These are phyloP conservation scores for Aspergillus ustus DNA, from an alignment of 2,329 filamentous ascomycete species.

Conservation along the genomic window DNA sequence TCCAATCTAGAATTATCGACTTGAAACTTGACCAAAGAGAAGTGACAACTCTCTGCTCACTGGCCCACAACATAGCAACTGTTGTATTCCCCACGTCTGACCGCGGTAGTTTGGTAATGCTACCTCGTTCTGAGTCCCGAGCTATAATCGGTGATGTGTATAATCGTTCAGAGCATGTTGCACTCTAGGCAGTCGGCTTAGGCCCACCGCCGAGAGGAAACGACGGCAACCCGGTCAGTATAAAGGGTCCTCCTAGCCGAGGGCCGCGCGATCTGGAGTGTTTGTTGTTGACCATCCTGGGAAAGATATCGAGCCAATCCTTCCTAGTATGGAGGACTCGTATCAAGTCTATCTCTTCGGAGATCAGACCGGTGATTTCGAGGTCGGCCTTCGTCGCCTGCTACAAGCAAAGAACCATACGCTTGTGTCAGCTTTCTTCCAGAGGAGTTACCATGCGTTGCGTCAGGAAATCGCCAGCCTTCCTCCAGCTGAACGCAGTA, in stretches of 20 bases:
- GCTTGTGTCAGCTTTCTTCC: constrained; percentile 48
- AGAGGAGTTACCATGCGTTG: constrained; percentile 48
- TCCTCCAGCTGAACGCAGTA: constrained; percentile 38
- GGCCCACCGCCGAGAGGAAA: neutral
- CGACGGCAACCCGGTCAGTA: constrained; percentile 4
- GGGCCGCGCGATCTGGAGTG: neutral
- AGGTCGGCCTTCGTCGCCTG: constrained; percentile 47
- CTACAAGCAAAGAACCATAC: constrained; percentile 49
- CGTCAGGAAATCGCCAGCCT: constrained; percentile 45
- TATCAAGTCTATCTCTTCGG: constrained; percentile 51
- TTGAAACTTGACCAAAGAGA: neutral
- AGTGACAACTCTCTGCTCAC: neutral
- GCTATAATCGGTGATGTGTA: neutral
- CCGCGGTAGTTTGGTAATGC: neutral
- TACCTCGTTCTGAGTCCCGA: constrained; percentile 1
- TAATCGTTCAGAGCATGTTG: neutral
- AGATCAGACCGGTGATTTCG: constrained; percentile 51
- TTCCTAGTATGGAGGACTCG: constrained; percentile 34
- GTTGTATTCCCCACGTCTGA: constrained; percentile 11
- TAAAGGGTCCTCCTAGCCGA: constrained; percentile 15
- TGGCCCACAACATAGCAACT: constrained; percentile 7
- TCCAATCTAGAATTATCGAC: constrained; percentile 12
- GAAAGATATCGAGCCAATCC: neutral
- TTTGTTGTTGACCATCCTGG: neutral
- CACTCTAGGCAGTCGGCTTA: neutral